Conservation (phyloP, 2,329 filamentous ascomycete species). For the Fusarium virguliforme region DNA sequence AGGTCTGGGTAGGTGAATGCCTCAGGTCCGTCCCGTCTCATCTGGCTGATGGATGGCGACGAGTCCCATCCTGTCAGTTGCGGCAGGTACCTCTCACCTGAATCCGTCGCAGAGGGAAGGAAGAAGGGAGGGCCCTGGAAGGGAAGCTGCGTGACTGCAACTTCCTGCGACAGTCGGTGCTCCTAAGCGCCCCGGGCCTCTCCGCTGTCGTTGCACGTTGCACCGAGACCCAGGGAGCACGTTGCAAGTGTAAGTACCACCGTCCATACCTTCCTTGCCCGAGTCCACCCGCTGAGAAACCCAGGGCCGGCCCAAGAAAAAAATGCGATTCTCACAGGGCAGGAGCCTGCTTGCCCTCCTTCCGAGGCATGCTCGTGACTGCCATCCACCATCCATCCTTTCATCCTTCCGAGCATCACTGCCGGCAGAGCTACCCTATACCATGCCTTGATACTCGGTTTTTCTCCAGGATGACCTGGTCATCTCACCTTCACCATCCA, state of each 20-base stretch:
- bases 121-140: not conserved
- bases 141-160: conserved; percentile 20
- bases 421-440: conserved; percentile 18
- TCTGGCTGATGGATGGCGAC: not conserved
- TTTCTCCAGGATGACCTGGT: conserved; percentile 28
- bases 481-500: conserved; percentile 29
- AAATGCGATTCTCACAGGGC: conserved; percentile 17
- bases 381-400: not conserved
- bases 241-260: conserved; percentile 16
- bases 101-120: conserved; percentile 2
- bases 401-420: conserved; percentile 7
- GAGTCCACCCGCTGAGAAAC: conserved; percentile 21
- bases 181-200: conserved; percentile 14
- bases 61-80: conserved; percentile 2
- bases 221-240: conserved; percentile 16
- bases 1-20: not conserved
- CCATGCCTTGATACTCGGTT: conserved; percentile 21
- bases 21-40: not conserved
- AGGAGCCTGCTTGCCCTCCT: conserved; percentile 13
- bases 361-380: conserved; percentile 7
- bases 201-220: conserved; percentile 20
- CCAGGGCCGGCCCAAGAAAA: not conserved
- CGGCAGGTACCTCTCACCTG: conserved; percentile 7
- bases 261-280: conserved; percentile 7
- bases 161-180: conserved; percentile 12